Percentiles rank a stretch among this genome's conserved stretches.
Evolutionary conservation across 1,139 yeast genomes (phyloP).

Genomic region (Kazachstania sp.): DNA sequence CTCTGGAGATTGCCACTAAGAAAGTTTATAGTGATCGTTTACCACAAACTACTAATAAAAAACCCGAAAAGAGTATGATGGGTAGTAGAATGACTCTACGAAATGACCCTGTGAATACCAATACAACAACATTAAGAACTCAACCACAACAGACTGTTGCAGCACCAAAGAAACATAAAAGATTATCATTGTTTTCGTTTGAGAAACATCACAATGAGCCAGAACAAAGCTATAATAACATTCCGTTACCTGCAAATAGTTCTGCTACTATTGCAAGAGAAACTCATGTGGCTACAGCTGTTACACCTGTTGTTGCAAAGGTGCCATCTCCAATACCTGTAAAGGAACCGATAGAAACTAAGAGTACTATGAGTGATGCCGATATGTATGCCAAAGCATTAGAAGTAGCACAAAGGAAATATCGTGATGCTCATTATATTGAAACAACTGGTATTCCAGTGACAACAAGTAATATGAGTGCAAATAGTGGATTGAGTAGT

Average conservation of each 20-base stretch:
- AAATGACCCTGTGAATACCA: not conserved
- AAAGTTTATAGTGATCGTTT: constrained; percentile 24
- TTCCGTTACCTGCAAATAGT: not conserved
- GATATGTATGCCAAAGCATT: constrained; percentile 33
- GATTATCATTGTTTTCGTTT: constrained; percentile 4
- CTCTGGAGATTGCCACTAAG: constrained; percentile 27
- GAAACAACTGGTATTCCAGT: constrained; percentile 2
- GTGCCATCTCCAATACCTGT: not conserved
- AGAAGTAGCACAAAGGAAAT: constrained; percentile 28
- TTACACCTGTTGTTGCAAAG: not conserved
- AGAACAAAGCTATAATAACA: not conserved
- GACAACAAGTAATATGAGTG: not conserved
- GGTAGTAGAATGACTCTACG: constrained; percentile 20
- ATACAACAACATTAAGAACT: not conserved
- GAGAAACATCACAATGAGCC: constrained; percentile 1
- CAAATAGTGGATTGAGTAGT: not conserved
- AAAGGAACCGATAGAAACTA: constrained; percentile 2
- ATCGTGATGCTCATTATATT: constrained; percentile 9
- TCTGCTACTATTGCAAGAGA: not conserved
- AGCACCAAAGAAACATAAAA: constrained; percentile 3
- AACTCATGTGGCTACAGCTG: not conserved
- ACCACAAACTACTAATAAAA: not conserved
- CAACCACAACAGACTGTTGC: constrained; percentile 1
- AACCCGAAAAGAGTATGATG: constrained; percentile 14
- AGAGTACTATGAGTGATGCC: constrained; percentile 18